Evolutionary conservation across 2,329 filamentous ascomycete species (phyloP), one percentile per base, ranked within the genome.

Genomic region (Colletotrichum sp.): DNA sequence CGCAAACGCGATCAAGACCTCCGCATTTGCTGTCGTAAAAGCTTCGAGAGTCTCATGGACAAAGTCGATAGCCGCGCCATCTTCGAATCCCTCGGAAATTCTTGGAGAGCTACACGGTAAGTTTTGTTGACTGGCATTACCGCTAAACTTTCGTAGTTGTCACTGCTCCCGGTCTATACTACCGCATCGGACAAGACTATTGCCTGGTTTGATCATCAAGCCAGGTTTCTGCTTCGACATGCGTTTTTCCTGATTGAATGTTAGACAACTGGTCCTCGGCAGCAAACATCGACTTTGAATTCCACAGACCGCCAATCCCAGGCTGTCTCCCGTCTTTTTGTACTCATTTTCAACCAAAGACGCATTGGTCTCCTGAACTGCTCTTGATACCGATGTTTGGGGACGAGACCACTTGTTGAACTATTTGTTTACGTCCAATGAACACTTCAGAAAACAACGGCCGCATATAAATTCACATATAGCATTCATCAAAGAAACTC

Each of bases 101-200:
- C 26, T 26, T 26, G 26, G 26, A 26, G 26, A 26, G 26, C 26
- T 26, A 44, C 8, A 44, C 36, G 8, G 8, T 4, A 5, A 44
- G 36, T 44, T 8, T 44, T 44, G 36, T 44, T 44, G 36, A 44
- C 16, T 44, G 36, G 16, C 8, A 2, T 10, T n/a, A 8, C 4
- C 36, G 16, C 1, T 1, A 5, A n/a, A 44, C 1, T 10, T 44
- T 5, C 3, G 16, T 44, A 44, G 8, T 44, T 44, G 36, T 44
- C 36, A 44, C 16, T 18, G 36, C 1, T 0, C 0, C 36, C 16
- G 1, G 16, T 18, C 16, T 44, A 10, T 44, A 10, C 1, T 44
- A 44, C 5, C 16, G 5, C 36, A 44, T 44, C 16, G 10, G 36
- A 18, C 36, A 44, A 44, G 5, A 0, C 5, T 44, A 1, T 10